Base-by-base conservation (phyloP, 164 flowering plant species). In the Vitis vinifera region DNA sequence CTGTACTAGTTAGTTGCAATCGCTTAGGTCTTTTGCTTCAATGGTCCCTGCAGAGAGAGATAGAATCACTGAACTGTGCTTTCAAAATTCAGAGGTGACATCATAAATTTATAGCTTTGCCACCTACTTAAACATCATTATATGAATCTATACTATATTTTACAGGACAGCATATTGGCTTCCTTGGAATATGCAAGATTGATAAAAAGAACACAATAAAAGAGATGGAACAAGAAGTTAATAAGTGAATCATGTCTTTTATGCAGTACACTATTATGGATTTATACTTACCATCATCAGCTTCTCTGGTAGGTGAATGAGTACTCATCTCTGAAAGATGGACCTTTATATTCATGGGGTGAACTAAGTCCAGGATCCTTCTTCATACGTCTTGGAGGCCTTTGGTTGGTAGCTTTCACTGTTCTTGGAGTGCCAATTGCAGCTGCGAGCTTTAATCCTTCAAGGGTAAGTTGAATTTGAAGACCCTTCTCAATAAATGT, bases 381-480 rank as follows among this genome's bases (percentile, higher is more conserved):
- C 66, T 83, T 95, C 75, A 67, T 84, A 49, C 94, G 97, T 49
- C 88, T 93, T 52, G 99, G 99, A 63, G 86, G 94, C 31, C 88
- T 95, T 27, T 93, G 99, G 96, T 65, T 95, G 37, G 84, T 77
- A 59, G 77, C 93, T 60, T 91, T 93, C 79, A 88, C 91, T 4
- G 86, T 82, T 77, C 88, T 93, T 16, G 99, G 99, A 74, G 86
- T 77, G 48, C 99, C 97, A 71, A 73, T 93, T 75, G 89, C 98
- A 68, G 99, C 99, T 56, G 96, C 99, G 68, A 95, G 99, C 82
- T 95, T 95, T 65, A 86, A 86, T 83, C 98, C 99, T 73, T 78
- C 94, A 60, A 85, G 82, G 86, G 98, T 91, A 87, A 71, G 80
- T 68, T 59, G 66, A 70, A 55, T 52, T 10, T 50, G 31, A 31